These are phyloP conservation scores for Penicillium italicum DNA, from an alignment of 2,329 filamentous ascomycete species.

Conservation along the genomic window DNA sequence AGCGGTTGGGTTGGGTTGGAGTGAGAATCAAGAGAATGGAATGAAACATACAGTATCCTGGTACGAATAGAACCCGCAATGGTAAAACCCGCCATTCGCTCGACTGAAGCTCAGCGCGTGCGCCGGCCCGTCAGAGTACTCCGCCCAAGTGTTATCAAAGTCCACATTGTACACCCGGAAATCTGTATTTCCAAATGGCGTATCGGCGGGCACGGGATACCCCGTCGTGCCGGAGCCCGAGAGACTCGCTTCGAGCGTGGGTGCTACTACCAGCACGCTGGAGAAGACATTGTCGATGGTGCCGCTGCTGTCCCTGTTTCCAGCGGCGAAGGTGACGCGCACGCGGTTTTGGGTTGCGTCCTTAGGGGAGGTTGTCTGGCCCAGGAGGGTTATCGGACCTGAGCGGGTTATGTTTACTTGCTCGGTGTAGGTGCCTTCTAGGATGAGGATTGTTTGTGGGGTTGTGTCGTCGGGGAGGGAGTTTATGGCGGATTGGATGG, in stretches of 20 bases:
- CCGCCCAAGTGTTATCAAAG: slow-evolving; percentile 58
- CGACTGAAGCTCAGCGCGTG: slow-evolving; percentile 60
- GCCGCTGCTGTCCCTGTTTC: slow-evolving; percentile 47
- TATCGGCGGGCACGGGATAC: slow-evolving; percentile 56
- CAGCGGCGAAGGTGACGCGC: slow-evolving; percentile 57
- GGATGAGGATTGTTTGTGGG: slow-evolving; percentile 56
- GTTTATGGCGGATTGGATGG: slow-evolving; percentile 49
- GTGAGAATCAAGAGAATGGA: not conserved
- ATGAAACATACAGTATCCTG: slow-evolving; percentile 56
- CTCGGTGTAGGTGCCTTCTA: slow-evolving; percentile 59
- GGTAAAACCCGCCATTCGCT: slow-evolving; percentile 65
- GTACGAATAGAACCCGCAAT: slow-evolving; percentile 63
- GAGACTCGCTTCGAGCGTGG: slow-evolving; percentile 59
- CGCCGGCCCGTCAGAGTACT: slow-evolving; percentile 53
- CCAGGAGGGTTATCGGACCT: slow-evolving; percentile 60
- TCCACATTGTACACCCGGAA: slow-evolving; percentile 67
- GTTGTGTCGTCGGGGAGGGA: slow-evolving; percentile 47
- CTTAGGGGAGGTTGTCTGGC: slow-evolving; percentile 51
- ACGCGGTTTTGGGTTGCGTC: slow-evolving; percentile 51
- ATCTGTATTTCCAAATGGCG: slow-evolving; percentile 60
- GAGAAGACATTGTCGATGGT: slow-evolving; percentile 60
- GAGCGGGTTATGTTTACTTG: slow-evolving; percentile 63
- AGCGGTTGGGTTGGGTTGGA: not conserved
- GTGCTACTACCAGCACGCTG: slow-evolving; percentile 59
- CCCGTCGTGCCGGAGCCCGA: slow-evolving; percentile 62